Evolutionary conservation across 805 yeast genomes (phyloP), one percentile per base, ranked within the genome.

Genomic region (Ogataea degrootiae): DNA sequence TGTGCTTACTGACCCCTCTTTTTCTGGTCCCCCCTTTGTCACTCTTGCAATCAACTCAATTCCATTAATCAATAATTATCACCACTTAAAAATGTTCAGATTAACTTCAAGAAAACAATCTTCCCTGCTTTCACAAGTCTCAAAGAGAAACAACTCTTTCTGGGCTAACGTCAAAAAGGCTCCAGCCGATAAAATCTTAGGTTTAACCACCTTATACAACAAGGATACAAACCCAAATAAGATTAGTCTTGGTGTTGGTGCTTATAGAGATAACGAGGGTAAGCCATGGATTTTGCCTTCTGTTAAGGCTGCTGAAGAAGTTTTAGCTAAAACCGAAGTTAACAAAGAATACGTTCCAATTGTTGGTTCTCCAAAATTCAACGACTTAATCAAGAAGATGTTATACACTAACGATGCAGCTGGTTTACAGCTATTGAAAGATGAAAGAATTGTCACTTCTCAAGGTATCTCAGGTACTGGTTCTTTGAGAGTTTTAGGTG

Each of bases 401-500:
- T 74, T 92, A 41, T 89, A 82, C 71, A 82, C 85, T 54, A 81
- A 83, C 56, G 84, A 80, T 54, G 63, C 72, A 43, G 68, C 74
- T 51, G 87, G 87, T 37, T 71, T 75, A 36, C 63, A 75, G 49
- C 76, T 85, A 47, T 66, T 85, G 39, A 68, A 70, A 14, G 82
- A 79, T 43, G 76, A 77, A 47, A 76, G 96, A 58, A 77, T 91
- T 37, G 85, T 89, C 45, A 80, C 95, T 43, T 75, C 90, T 14
- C 99, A 92, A 71, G 85, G 97, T 48, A 75, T 92, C 52, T 85
- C 96, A 37, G 99, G 99, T 53, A 92, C 99, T 36, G 99, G 99
- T 52, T 92, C 97, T 3, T 73, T 91, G 52, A 82, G 95, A 56
- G 83, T 92, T 36, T 81, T 90, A 43, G 92, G 87, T 22, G 92